A percentile compares a stretch with the other conserved stretches of the same genome.
Conservation (phyloP, 1,284 basidiomycete genomes). For the Mycosarcoma mackinlayi region DNA sequence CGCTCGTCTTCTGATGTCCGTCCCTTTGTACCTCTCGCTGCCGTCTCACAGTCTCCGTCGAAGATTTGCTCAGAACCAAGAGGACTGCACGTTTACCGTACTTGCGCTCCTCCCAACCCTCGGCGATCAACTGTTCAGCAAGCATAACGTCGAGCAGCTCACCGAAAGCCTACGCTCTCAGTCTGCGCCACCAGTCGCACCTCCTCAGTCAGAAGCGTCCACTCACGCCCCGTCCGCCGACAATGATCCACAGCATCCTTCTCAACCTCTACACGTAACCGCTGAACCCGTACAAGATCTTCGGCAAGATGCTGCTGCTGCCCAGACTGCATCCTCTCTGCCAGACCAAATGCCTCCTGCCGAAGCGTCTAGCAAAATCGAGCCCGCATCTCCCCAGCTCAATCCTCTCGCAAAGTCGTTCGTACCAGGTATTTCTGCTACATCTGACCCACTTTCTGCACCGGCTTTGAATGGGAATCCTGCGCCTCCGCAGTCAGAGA, state of each 20-base stretch:
- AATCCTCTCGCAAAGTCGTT: slow-evolving; percentile 44
- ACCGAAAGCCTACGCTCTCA: slow-evolving; percentile 75
- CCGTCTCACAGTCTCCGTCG: slow-evolving; percentile 75
- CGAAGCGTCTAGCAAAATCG: slow-evolving; percentile 5
- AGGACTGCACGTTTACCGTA: slow-evolving; percentile 83
- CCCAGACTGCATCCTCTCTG: neutral
- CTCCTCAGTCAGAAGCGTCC: slow-evolving; percentile 56
- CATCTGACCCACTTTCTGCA: neutral
- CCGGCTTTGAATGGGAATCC: neutral
- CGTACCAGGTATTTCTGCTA: slow-evolving; percentile 18
- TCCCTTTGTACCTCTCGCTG: neutral
- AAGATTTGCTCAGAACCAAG: slow-evolving; percentile 83
- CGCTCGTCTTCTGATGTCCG: neutral
- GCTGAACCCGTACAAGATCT: neutral
- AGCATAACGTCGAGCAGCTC: slow-evolving; percentile 84
- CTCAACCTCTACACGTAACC: slow-evolving; percentile 8
- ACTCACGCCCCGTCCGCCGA: slow-evolving; percentile 14
- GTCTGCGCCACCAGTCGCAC: slow-evolving; percentile 15
- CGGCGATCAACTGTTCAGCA: slow-evolving; percentile 77
- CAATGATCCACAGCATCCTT: slow-evolving; percentile 7
- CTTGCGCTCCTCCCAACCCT: slow-evolving; percentile 83
- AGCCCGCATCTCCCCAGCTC: slow-evolving; percentile 31
- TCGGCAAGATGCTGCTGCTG: neutral
- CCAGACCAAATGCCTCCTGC: neutral
- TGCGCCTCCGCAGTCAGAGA: neutral